Conservation (phyloP, 305 asterid species). For the Rubia balearica region DNA sequence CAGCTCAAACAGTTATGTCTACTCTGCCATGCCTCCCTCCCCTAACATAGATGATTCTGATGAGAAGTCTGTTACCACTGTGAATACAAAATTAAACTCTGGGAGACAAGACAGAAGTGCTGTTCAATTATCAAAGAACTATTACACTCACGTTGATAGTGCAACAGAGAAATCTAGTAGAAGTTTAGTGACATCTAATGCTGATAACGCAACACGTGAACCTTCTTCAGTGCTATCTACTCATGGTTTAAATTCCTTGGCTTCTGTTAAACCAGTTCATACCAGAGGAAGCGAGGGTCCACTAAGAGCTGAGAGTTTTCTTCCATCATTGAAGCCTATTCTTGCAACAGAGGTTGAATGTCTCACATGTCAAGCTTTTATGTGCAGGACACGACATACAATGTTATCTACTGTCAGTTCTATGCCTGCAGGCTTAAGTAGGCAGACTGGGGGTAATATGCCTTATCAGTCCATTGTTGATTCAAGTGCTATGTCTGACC, state of each 20-base stretch:
- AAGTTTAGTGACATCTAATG: constrained; percentile 32
- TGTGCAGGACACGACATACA: constrained; percentile 89
- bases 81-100: constrained; percentile 40
- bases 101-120: constrained; percentile 42
- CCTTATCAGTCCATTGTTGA: constrained; percentile 57
- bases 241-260: constrained; percentile 39
- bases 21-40: constrained; percentile 91
- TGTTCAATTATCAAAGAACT: constrained; percentile 47
- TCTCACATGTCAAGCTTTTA: constrained; percentile 81
- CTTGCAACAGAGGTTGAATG: constrained; percentile 92
- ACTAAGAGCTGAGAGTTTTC: constrained; percentile 44
- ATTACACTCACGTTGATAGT: constrained; percentile 66
- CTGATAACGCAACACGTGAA: constrained; percentile 39
- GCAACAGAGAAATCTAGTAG: constrained; percentile 40
- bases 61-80: constrained; percentile 56
- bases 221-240: constrained; percentile 42
- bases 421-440: constrained; percentile 48
- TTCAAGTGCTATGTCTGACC: constrained; percentile 56
- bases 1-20: constrained; percentile 74
- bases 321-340: constrained; percentile 54
- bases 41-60: constrained; percentile 60
- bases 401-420: constrained; percentile 46
- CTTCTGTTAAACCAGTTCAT: constrained; percentile 36
- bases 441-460: constrained; percentile 48
- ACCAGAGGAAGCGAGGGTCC: constrained; percentile 42